Evolutionary conservation across 345 rosid species (phyloP), one percentile per base, ranked within the genome.

Genomic region (Eucalyptus camaldulensis): DNA sequence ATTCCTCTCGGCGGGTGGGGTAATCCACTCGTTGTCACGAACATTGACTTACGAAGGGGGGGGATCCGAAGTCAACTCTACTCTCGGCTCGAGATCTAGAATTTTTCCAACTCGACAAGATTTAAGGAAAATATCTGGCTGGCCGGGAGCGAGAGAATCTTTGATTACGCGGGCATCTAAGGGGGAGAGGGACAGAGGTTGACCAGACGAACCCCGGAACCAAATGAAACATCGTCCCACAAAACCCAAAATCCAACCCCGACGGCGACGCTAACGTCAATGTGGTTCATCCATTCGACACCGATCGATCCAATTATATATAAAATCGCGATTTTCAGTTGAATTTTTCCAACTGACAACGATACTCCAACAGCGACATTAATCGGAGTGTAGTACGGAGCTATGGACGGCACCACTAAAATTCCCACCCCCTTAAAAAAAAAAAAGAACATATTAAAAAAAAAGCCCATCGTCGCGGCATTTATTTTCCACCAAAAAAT

Each of bases 391-490:
- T 33, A 6, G 45, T 22, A 17, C 45, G 45, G 81, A 37, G 81
- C 22, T 9, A 5, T 37, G 81, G 81, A 33, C 25, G 45, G 27
- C 81, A 17, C 81, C 24, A 5, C 24, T 15, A 13, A 72, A 19
- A 72, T 72, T 5, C 12, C 12, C 10, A 4, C n/a, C 7, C 25
- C 25, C 24, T 4, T 5, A 8, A 56, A 53, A 53, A 19, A 19
- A 19, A 6, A 50, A 15, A 3, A 50, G 16, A 53, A 19, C 4
- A 22, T 53, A 17, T 19, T 3, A 8, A 3, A 53, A 19, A 53
- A 51, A 53, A 7, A 7, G 4, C 56, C 56, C 2, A 2, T 7
- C 0, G 1, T 24, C 5, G 25, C 62, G 29, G 29, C 13, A 25
- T 62, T 62, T 62, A 27, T 29, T 62, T 62, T 13, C 31, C 31